Evolutionary conservation across 2,329 filamentous ascomycete genomes (phyloP), one percentile per base, ranked within the genome.

Genomic region (Thelonectria olida): DNA sequence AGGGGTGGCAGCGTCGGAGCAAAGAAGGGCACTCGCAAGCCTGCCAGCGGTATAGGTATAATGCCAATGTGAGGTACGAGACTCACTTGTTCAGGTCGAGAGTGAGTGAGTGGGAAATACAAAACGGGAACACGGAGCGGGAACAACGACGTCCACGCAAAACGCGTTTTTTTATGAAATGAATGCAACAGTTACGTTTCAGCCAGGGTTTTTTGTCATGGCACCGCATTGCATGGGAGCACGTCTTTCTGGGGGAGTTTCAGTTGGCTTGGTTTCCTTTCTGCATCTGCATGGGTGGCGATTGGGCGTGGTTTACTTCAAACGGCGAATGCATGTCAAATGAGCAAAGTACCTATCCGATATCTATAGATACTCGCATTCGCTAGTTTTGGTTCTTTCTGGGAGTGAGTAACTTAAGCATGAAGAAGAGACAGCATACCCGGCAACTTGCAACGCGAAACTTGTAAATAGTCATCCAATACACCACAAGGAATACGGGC

Each of bases 31-130:
- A 67, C 68, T 8, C 75, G 71, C 65, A 81, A 76, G 66, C 71
- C 72, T 19, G 70, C 72, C 3, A 72, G 75, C 5, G 71, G 71
- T 13, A 80, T 81, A 51, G 76, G 74, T 15, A 44, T 78, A 47
- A 80, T 80, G 78, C 77, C 79, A 13, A 45, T 77, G 48, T 80
- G 66, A 74, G 28, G 45, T 54, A 50, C 50, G 36, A 28, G 25
- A 20, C 28, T 19, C 23, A 28, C 9, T 38, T 42, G 48, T 19
- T n/a, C 27, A 48, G 38, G n/a, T n/a, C n/a, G 31, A 34, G 31
- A 34, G 7, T 10, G 28, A 31, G 12, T 15, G 31, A 15, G 31
- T 15, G 31, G 9, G 31, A 7, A 7, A 34, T 34, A 34, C 31
- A 34, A 7, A 12, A n/a, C n/a, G n/a, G n/a, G n/a, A n/a, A n/a